Percentiles rank a stretch among this genome's conserved stretches.
These are phyloP conservation scores for Cladosporium oxysporum DNA, from an alignment of 2,329 filamentous ascomycete genomes.

Conservation along the genomic window DNA sequence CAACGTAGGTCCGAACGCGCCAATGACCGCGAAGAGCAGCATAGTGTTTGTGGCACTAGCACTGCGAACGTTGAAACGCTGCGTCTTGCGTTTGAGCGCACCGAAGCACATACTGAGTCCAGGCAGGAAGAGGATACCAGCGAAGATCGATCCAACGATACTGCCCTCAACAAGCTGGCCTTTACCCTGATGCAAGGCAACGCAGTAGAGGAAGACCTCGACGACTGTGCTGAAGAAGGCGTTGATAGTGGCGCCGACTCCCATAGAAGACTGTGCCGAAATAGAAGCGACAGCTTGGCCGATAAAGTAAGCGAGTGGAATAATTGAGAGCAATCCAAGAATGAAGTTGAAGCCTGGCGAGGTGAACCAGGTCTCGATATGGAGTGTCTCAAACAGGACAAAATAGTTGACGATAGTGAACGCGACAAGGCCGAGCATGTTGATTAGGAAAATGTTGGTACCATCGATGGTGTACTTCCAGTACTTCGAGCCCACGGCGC, in stretches of 20 bases:
- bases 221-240: conserved; percentile 98
- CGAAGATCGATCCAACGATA: conserved; percentile 96
- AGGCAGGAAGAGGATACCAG: conserved; percentile 90
- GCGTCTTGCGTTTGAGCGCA: conserved; percentile 95
- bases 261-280: conserved; percentile 98
- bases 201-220: conserved; percentile 95
- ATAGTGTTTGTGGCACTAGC: conserved; percentile 97
- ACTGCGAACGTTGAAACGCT: conserved; percentile 95
- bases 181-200: conserved; percentile 90
- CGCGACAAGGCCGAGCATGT: conserved; percentile 87
- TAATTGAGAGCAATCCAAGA: conserved; percentile 84
- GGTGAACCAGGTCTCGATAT: conserved; percentile 72
- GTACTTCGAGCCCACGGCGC: conserved; percentile 89
- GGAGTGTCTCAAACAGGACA: conserved; percentile 69
- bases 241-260: conserved; percentile 92
- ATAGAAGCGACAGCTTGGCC: conserved; percentile 98
- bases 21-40: conserved; percentile 93
- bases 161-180: conserved; percentile 91
- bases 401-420: conserved; percentile 95
- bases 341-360: conserved; percentile 84
- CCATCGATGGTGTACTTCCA: conserved; percentile 99
- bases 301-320: conserved; percentile 96
- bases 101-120: conserved; percentile 98
- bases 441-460: conserved; percentile 98
- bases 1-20: conserved; percentile 89